These are phyloP conservation scores for Citrullus colocynthis DNA, from an alignment of 306 rosid genomes.

Conservation along the genomic window DNA sequence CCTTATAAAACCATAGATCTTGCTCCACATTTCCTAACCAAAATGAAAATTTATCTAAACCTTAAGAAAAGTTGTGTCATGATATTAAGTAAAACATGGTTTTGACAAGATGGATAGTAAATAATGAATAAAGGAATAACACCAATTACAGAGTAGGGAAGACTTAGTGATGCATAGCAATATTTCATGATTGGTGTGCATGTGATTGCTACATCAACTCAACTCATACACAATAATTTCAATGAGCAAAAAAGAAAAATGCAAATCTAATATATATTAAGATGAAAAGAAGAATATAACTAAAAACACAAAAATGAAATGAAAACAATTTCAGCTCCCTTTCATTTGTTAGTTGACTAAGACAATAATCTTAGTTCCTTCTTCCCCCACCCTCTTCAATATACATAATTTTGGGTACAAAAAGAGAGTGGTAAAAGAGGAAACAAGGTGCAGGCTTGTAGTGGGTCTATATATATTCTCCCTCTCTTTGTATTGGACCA, in stretches of 20 bases:
- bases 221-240: neutral
- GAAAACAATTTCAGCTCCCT: neutral
- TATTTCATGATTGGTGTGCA: conserved; percentile 7
- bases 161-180: neutral
- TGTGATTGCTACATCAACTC: conserved; percentile 3
- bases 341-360: conserved; percentile 4
- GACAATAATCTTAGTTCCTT: neutral
- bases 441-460: conserved; percentile 4
- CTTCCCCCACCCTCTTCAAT: neutral
- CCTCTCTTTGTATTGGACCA: neutral
- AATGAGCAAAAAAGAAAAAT: neutral
- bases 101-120: neutral
- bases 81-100: neutral
- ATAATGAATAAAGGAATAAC: neutral
- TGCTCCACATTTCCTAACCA: too few species aligned
- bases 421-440: neutral
- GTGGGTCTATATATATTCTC: neutral
- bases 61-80: neutral
- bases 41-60: too few species aligned
- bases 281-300: too few species aligned
- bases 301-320: neutral
- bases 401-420: neutral
- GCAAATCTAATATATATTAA: neutral
- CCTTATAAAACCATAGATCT: too few species aligned
- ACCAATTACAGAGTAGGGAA: neutral